Conservation (phyloP, 805 yeast genomes). For the Kuraishia ogatae region DNA sequence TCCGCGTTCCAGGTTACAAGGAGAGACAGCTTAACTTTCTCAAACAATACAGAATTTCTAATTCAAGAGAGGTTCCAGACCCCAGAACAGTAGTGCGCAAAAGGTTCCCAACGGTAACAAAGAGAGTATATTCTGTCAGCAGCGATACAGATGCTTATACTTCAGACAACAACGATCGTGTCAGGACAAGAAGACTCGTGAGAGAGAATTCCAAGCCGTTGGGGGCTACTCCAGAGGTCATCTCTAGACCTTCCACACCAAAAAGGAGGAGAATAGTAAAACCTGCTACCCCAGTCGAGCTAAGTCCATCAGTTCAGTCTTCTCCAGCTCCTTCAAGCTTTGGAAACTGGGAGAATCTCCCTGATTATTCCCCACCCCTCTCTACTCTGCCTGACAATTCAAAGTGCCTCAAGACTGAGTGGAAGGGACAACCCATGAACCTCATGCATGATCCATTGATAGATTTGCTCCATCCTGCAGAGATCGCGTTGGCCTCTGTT, state of each 20-base stretch:
- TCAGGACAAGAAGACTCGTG: conserved; percentile 51
- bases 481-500: conserved; percentile 76
- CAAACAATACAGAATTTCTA: conserved; percentile 34
- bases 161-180: conserved; percentile 34
- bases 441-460: conserved; percentile 68
- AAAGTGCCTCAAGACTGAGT: conserved; percentile 78
- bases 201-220: conserved; percentile 29
- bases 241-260: conserved; percentile 25
- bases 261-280: conserved; percentile 25
- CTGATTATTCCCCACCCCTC: conserved; percentile 76
- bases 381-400: conserved; percentile 58
- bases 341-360: conserved; percentile 62
- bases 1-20: conserved; percentile 35
- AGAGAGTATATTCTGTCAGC: conserved; percentile 15
- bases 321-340: conserved; percentile 31
- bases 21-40: conserved; percentile 41
- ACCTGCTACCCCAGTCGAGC: conserved; percentile 21
- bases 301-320: conserved; percentile 22
- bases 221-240: conserved; percentile 15
- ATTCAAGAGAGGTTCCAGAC: conserved; percentile 7
- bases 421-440: conserved; percentile 99
- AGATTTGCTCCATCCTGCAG: conserved; percentile 82
- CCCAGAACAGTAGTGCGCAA: conserved; percentile 3
- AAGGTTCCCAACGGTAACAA: conserved; percentile 19
- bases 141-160: conserved; percentile 23